Percentiles rank a stretch among this genome's conserved stretches.
phyloP scores from a whole-genome alignment of 371 early-diverging fungal species.

The Mycotypha africana region DNA sequence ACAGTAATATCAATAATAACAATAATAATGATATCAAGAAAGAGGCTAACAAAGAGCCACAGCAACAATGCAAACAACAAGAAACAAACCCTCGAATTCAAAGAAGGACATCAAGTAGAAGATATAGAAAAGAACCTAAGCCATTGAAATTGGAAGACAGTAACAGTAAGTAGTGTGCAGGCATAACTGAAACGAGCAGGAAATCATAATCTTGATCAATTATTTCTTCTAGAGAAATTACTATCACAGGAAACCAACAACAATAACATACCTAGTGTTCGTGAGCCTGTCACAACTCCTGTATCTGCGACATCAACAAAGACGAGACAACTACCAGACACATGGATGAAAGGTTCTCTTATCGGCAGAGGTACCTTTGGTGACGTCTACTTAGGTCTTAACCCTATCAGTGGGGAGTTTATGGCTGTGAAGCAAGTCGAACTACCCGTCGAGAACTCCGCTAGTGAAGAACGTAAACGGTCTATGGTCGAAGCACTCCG shows the following conservation, averaged over 20 bases:
- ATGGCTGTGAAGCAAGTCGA: slow-evolving; percentile 99
- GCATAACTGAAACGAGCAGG: too few species aligned
- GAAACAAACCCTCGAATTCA: too few species aligned
- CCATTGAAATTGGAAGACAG: slow-evolving; percentile 4
- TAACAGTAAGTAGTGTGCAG: slow-evolving; percentile 2
- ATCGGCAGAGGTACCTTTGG: slow-evolving; percentile 98
- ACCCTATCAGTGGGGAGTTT: slow-evolving; percentile 76
- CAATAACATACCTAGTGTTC: too few species aligned
- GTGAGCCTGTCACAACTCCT: too few species aligned
- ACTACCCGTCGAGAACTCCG: slow-evolving; percentile 66
- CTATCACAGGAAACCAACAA: too few species aligned
- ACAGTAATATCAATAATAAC: too few species aligned
- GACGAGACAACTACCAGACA: slow-evolving; percentile 3
- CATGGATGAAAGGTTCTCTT: slow-evolving; percentile 85
- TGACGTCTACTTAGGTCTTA: slow-evolving; percentile 90
- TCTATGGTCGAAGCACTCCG: slow-evolving; percentile 80
- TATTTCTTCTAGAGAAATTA: too few species aligned
- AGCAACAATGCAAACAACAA: too few species aligned
- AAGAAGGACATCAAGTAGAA: slow-evolving; percentile 4
- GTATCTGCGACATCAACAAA: slow-evolving; percentile 4
- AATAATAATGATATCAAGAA: too few species aligned
- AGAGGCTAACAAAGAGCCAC: too few species aligned
- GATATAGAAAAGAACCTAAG: slow-evolving; percentile 3
- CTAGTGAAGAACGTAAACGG: slow-evolving; percentile 60
- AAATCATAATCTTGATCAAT: too few species aligned